These are phyloP conservation scores for Stephania cephalantha DNA, from an alignment of 164 flowering plant species.

Conservation along the genomic window DNA sequence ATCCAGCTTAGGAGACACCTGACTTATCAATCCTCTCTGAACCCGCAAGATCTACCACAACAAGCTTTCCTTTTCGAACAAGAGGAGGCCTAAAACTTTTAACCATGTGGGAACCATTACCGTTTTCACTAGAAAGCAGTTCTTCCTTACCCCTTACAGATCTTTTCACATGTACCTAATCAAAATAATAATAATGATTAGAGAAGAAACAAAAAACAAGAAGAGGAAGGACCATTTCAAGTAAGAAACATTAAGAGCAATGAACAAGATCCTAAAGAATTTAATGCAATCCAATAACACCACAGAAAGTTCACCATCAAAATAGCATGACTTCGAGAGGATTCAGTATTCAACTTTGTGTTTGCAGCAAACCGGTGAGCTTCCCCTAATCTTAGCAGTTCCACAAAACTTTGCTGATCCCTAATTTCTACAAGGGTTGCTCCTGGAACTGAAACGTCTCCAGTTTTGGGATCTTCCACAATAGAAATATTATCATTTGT, in stretches of 20 bases:
- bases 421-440: constrained; percentile 72
- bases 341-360: constrained; percentile 90
- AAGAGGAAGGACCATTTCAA: background rate
- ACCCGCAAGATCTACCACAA: constrained; percentile 97
- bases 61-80: constrained; percentile 80
- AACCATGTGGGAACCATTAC: constrained; percentile 31
- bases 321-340: constrained; percentile 97
- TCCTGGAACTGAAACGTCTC: constrained; percentile 94
- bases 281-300: background rate
- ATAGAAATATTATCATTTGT: constrained; percentile 78
- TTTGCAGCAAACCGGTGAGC: constrained; percentile 94
- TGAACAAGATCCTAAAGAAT: background rate
- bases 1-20: constrained; percentile 36
- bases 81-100: constrained; percentile 60
- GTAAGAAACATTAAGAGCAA: background rate
- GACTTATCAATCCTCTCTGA: constrained; percentile 96
- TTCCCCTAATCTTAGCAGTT: constrained; percentile 76
- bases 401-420: constrained; percentile 77
- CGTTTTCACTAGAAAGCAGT: constrained; percentile 45
- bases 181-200: constrained; percentile 4
- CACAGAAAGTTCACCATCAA: constrained; percentile 52
- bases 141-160: constrained; percentile 59
- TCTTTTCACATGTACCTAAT: constrained; percentile 70
- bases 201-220: background rate
- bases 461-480: constrained; percentile 87